These are phyloP conservation scores for Naegleria gruberi DNA, from an alignment of 208 protist genomes.

Conservation along the genomic window DNA sequence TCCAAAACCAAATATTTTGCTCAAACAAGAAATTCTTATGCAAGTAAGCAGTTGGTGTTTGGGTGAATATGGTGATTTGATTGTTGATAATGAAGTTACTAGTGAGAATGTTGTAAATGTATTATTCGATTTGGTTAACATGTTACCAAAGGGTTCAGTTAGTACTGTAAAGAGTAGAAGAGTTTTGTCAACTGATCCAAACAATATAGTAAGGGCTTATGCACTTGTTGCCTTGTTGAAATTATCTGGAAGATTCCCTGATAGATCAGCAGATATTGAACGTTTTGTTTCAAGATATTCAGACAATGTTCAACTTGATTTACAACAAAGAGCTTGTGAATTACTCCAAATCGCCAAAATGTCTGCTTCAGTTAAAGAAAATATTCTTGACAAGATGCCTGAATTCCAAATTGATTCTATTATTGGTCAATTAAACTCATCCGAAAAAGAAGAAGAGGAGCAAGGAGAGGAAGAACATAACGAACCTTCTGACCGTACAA, in stretches of 20 bases:
- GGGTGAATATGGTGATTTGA: constrained; percentile 11
- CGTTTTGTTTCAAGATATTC: not conserved
- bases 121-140: not conserved
- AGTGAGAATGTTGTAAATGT: not conserved
- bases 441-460: not conserved
- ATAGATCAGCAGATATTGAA: not conserved
- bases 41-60: constrained; percentile 6
- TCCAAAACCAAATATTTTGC: not conserved
- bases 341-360: not conserved
- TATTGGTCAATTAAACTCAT: not conserved
- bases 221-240: not conserved
- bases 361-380: not conserved
- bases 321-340: constrained; percentile 18
- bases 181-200: not conserved
- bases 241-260: not conserved
- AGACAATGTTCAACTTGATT: not conserved
- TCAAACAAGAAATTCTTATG: not conserved
- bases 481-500: too few relatives aligned
- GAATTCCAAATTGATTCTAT: not conserved
- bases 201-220: not conserved
- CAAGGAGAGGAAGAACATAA: too few relatives aligned
- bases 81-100: not conserved
- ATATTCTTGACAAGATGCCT: not conserved
- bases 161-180: not conserved
- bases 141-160: not conserved